Evolutionary conservation across 768 basidiomycete genomes (phyloP).

Genomic region (Tubosaeta sp.): DNA sequence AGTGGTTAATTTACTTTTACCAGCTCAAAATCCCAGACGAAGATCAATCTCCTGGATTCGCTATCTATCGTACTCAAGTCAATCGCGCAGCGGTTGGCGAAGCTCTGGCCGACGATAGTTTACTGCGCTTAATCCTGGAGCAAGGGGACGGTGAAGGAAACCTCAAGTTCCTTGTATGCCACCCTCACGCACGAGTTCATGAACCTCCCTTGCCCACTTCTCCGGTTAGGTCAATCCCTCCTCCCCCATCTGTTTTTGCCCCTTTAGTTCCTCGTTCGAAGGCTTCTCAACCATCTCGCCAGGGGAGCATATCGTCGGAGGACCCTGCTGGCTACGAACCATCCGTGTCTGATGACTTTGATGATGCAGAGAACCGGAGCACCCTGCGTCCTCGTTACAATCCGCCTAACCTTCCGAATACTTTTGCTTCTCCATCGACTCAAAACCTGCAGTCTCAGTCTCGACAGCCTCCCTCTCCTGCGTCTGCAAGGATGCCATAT

Average conservation of each 20-base stretch:
- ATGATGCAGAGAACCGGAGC: slow-evolving; percentile 50
- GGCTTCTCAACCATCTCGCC: slow-evolving; percentile 51
- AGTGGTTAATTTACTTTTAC: slow-evolving; percentile 2
- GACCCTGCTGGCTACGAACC: slow-evolving; percentile 69
- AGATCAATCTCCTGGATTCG: slow-evolving; percentile 62
- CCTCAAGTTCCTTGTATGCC: slow-evolving; percentile 81
- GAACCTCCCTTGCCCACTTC: slow-evolving; percentile 41
- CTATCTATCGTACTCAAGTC: slow-evolving; percentile 86
- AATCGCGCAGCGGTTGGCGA: slow-evolving; percentile 72
- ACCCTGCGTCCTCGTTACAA: slow-evolving; percentile 40
- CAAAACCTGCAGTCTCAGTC: slow-evolving; percentile 35
- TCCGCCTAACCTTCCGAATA: slow-evolving; percentile 22
- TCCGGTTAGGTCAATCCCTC: slow-evolving; percentile 45
- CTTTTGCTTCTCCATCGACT: slow-evolving; percentile 35
- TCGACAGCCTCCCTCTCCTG: slow-evolving; percentile 36
- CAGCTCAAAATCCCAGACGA: slow-evolving; percentile 83
- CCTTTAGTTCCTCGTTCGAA: slow-evolving; percentile 49
- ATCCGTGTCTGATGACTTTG: slow-evolving; percentile 52
- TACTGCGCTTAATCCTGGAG: slow-evolving; percentile 68
- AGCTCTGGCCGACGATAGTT: slow-evolving; percentile 62
- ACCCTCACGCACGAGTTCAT: slow-evolving; percentile 56
- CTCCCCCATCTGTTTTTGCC: slow-evolving; percentile 43
- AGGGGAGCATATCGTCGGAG: slow-evolving; percentile 68
- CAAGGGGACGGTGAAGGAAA: slow-evolving; percentile 74
- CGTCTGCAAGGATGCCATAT: slow-evolving; percentile 26